Percentiles rank a stretch among this genome's conserved stretches.
These are phyloP conservation scores for Castanea sativa DNA, from an alignment of 306 rosid species.

Conservation along the genomic window DNA sequence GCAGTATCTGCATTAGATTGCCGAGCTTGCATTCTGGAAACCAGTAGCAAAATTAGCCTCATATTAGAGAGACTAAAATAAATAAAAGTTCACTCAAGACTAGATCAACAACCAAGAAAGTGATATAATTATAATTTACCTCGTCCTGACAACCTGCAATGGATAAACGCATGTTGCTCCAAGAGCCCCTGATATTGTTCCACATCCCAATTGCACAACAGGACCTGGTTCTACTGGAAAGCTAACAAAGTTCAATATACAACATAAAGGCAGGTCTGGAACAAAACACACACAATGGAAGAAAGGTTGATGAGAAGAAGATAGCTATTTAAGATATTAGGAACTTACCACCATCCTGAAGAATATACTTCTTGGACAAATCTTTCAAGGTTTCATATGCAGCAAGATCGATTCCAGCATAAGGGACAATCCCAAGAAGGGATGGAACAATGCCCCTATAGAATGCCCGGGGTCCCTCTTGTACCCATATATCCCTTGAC, in stretches of 20 bases:
- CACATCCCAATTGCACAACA: slow-evolving; percentile 88
- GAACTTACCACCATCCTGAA: slow-evolving; percentile 64
- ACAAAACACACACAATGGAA: slow-evolving; percentile 17
- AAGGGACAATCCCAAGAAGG: slow-evolving; percentile 88
- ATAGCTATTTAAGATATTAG: background rate
- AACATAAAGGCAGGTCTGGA: slow-evolving; percentile 23
- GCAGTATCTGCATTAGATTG: slow-evolving; percentile 29
- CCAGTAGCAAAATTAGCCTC: slow-evolving; percentile 11
- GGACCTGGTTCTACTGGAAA: slow-evolving; percentile 80
- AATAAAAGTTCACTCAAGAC: slow-evolving; percentile 10
- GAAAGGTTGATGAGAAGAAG: background rate
- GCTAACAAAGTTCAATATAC: slow-evolving; percentile 26
- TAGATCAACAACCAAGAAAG: slow-evolving; percentile 10
- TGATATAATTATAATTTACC: slow-evolving; percentile 43
- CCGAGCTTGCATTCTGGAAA: slow-evolving; percentile 93
- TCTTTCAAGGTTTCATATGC: slow-evolving; percentile 92
- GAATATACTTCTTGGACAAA: slow-evolving; percentile 75
- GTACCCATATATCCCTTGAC: slow-evolving; percentile 76
- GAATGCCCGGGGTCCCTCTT: slow-evolving; percentile 91
- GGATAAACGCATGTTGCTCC: slow-evolving; percentile 99
- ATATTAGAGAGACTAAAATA: slow-evolving; percentile 19
- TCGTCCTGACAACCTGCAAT: slow-evolving; percentile 85
- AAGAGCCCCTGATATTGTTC: slow-evolving; percentile 88
- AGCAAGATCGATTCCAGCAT: slow-evolving; percentile 94
- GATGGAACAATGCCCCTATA: slow-evolving; percentile 89